Evolutionary conservation across 75 land plant genomes (phyloP).

Genomic region (Isoetes taiwanensis): DNA sequence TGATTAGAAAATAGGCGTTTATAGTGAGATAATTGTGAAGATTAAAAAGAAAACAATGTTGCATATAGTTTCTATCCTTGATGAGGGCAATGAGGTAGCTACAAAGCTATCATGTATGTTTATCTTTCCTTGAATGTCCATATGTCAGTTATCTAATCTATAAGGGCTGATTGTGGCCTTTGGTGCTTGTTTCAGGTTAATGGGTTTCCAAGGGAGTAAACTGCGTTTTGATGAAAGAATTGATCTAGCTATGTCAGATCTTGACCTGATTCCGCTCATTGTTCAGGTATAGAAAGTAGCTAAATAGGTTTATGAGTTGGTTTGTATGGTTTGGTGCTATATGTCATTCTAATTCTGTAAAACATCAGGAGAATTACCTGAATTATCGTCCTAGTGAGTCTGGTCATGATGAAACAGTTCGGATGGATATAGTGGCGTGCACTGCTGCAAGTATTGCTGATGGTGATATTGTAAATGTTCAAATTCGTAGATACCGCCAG

Average conservation of each 20-base stretch:
- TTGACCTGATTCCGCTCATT: slow-evolving; percentile 85
- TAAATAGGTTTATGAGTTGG: not conserved
- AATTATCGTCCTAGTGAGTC: slow-evolving; percentile 65
- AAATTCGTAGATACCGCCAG: slow-evolving; percentile 78
- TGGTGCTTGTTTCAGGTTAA: slow-evolving; percentile 43
- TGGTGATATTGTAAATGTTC: slow-evolving; percentile 90
- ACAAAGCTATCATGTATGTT: not conserved
- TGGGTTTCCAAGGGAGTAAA: slow-evolving; percentile 68
- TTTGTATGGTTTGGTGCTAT: not conserved
- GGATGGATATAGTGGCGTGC: slow-evolving; percentile 72
- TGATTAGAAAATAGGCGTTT: no score
- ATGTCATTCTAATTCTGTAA: not conserved
- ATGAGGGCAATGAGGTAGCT: not conserved
- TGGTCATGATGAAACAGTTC: slow-evolving; percentile 52
- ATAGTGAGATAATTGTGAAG: no score
- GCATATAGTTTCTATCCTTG: no score
- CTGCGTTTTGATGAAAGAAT: slow-evolving; percentile 90
- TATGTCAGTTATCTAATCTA: no score
- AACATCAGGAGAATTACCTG: slow-evolving; percentile 80
- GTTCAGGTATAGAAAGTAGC: slow-evolving; percentile 65
- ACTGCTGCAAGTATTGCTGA: slow-evolving; percentile 89
- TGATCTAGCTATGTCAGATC: slow-evolving; percentile 88
- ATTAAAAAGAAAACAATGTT: no score
- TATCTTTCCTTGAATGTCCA: not conserved
- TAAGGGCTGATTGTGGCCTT: not conserved